Evolutionary conservation across 495 filamentous ascomycete genomes (phyloP).

Genomic region (Trichoderma gamsii): DNA sequence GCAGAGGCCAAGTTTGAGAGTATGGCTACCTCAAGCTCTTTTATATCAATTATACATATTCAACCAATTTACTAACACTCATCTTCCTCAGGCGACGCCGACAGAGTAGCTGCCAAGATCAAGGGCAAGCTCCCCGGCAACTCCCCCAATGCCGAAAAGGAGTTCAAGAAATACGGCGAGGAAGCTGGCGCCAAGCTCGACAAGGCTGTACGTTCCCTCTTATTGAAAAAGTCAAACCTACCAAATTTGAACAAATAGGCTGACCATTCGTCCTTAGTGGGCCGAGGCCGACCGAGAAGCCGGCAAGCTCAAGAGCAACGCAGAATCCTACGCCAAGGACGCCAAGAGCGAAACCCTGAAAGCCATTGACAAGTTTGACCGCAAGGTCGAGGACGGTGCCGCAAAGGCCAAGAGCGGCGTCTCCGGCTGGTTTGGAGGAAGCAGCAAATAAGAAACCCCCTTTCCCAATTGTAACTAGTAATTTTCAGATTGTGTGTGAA

Average conservation of each 20-base stretch:
- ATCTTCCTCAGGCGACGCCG: slow-evolving; percentile 51
- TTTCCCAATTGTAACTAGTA: too few species aligned
- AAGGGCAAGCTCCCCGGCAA: slow-evolving; percentile 51
- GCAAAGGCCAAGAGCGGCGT: slow-evolving; percentile 72
- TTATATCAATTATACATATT: neutral
- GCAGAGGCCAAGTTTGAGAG: slow-evolving; percentile 80
- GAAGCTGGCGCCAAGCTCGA: slow-evolving; percentile 44
- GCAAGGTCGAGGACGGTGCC: slow-evolving; percentile 68
- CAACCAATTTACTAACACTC: slow-evolving; percentile 17
- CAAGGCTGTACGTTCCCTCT: slow-evolving; percentile 32
- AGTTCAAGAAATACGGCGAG: slow-evolving; percentile 35
- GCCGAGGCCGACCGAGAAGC: slow-evolving; percentile 52
- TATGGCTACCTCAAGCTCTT: slow-evolving; percentile 34
- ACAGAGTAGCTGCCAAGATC: slow-evolving; percentile 58
- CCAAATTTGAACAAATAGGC: neutral
- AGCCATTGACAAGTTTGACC: slow-evolving; percentile 68
- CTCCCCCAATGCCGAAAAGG: slow-evolving; percentile 33
- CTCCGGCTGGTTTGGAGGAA: slow-evolving; percentile 76
- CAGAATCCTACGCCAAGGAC: slow-evolving; percentile 54
- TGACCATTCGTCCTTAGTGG: slow-evolving; percentile 20
- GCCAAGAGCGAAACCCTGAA: slow-evolving; percentile 54
- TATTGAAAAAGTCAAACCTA: slow-evolving; percentile 14
- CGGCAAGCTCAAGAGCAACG: slow-evolving; percentile 47
- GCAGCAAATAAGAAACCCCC: slow-evolving; percentile 1
- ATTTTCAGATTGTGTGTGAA: neutral